A percentile compares a stretch with the other conserved stretches of the same genome.
Conservation (phyloP, 2,329 filamentous ascomycete genomes). For the Hypoxylon sp. region DNA sequence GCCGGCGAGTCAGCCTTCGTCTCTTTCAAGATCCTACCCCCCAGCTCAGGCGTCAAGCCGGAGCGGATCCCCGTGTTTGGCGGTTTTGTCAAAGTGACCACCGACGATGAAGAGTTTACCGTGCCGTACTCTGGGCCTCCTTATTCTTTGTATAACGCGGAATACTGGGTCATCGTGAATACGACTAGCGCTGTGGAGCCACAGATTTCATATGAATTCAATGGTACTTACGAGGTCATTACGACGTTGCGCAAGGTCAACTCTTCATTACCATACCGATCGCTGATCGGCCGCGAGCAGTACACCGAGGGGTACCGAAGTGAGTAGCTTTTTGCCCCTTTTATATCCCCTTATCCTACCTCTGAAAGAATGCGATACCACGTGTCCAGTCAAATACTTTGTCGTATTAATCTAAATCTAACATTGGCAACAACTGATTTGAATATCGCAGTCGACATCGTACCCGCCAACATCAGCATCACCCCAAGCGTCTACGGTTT, state of each 20-base stretch:
- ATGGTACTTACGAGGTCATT: conserved; percentile 16
- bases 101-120: conserved; percentile 34
- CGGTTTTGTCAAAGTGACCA: conserved; percentile 42
- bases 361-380: too few species aligned
- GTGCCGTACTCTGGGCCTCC: conserved; percentile 46
- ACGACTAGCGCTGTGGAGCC: conserved; percentile 14
- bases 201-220: conserved; percentile 28
- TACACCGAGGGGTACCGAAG: conserved; percentile 34
- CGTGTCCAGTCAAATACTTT: too few species aligned
- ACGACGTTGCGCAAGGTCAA: conserved; percentile 27
- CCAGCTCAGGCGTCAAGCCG: conserved; percentile 34
- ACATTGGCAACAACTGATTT: neutral
- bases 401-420: too few species aligned
- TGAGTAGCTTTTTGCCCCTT: neutral
- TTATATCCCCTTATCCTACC: neutral
- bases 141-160: conserved; percentile 43
- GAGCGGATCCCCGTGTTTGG: conserved; percentile 43
- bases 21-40: conserved; percentile 34
- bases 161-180: conserved; percentile 27
- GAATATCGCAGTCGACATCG: conserved; percentile 26
- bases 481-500: conserved; percentile 38
- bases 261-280: conserved; percentile 29
- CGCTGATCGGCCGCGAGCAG: conserved; percentile 31
- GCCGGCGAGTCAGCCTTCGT: conserved; percentile 37
- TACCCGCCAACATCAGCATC: conserved; percentile 39